Conservation (phyloP, 2,329 filamentous ascomycete species). For the Colletotrichum musae region DNA sequence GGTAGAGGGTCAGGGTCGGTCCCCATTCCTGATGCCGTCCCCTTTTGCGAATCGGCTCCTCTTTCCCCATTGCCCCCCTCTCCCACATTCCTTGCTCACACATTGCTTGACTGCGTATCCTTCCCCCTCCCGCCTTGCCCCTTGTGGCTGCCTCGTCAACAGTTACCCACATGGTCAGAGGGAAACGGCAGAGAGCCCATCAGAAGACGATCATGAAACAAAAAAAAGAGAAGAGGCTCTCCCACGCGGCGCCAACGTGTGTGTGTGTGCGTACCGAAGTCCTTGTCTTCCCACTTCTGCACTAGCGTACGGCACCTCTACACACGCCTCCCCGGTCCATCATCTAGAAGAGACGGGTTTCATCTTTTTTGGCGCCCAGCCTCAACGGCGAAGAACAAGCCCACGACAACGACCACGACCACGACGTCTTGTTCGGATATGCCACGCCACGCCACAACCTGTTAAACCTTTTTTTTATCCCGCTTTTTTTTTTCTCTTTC, state of each 20-base stretch:
- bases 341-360: conserved; percentile 39
- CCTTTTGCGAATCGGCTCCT: conserved; percentile 9
- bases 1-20: neutral
- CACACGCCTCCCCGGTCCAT: conserved; percentile 7
- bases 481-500: conserved; percentile 10
- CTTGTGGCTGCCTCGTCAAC: conserved; percentile 3
- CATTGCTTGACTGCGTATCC: neutral
- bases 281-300: too few relatives aligned
- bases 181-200: neutral
- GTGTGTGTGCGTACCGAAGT: too few relatives aligned
- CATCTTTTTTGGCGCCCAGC: conserved; percentile 36
- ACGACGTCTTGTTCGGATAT: conserved; percentile 22
- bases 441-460: conserved; percentile 26
- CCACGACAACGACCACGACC: too few relatives aligned
- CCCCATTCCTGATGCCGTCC: neutral
- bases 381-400: conserved; percentile 5
- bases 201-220: conserved; percentile 37
- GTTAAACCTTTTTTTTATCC: conserved; percentile 39
- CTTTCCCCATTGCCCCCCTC: conserved; percentile 5
- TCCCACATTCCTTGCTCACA: conserved; percentile 24
- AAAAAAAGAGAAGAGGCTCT: neutral
- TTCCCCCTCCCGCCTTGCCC: too few relatives aligned
- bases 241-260: conserved; percentile 2
- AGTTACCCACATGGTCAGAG: neutral
- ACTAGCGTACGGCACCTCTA: neutral